Evolutionary conservation across 768 basidiomycete genomes (phyloP).

Genomic region (Coprinopsis strossmayeri): DNA sequence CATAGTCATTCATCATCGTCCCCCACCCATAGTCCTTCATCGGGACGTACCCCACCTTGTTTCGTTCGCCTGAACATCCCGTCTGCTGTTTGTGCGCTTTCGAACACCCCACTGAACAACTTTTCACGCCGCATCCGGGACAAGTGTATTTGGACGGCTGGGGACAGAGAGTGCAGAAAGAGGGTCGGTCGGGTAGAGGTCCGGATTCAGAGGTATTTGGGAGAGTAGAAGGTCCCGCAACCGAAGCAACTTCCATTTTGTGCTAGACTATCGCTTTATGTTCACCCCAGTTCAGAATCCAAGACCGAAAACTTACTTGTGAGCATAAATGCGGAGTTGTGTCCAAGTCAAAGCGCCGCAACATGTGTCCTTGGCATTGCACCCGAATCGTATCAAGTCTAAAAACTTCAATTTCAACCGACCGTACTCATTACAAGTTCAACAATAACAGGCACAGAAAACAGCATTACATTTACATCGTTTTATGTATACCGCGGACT

Average conservation of each 20-base stretch:
- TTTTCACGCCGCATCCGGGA: slow-evolving; percentile 63
- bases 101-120: slow-evolving; percentile 71
- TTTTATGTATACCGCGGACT: too few relatives aligned
- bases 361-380: too few relatives aligned
- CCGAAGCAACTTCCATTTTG: neutral
- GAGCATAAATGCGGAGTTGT: too few relatives aligned
- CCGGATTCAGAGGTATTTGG: neutral
- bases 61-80: slow-evolving; percentile 65
- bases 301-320: too few relatives aligned
- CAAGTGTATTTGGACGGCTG: slow-evolving; percentile 64
- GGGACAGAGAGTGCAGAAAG: slow-evolving; percentile 13
- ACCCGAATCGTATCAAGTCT: too few relatives aligned
- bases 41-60: slow-evolving; percentile 67
- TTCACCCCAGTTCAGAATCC: too few relatives aligned
- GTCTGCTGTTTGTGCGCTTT: slow-evolving; percentile 54
- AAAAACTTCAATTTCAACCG: too few relatives aligned
- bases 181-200: neutral
- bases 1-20: slow-evolving; percentile 85
- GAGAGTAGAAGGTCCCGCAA: neutral
- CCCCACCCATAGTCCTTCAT: slow-evolving; percentile 86
- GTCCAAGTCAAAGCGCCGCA: too few relatives aligned
- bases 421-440: too few relatives aligned
- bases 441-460: too few relatives aligned
- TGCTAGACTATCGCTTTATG: neutral
- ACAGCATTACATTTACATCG: too few relatives aligned